Conservation (phyloP, 805 yeast species). For the Candida sithepensis region DNA sequence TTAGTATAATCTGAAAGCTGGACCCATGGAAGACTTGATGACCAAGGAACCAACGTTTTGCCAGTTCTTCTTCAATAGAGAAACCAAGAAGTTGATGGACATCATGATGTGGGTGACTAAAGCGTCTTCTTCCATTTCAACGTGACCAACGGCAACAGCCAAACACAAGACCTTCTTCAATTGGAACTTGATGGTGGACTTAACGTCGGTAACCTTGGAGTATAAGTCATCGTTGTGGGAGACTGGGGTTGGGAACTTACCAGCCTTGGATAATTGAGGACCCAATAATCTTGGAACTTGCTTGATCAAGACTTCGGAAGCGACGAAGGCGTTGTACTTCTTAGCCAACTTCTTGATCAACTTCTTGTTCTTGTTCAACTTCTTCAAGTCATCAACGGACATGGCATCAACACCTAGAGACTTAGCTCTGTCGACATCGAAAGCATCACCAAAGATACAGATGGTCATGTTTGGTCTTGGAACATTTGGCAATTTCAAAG, state of each 20-base stretch:
- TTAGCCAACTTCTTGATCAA: constrained; percentile 99
- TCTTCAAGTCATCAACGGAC: constrained; percentile 99
- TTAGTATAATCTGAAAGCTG: constrained; percentile 99
- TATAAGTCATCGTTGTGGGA: constrained; percentile 98
- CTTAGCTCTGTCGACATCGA: constrained; percentile 99
- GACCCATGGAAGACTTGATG: constrained; percentile 99
- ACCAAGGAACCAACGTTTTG: constrained; percentile 99
- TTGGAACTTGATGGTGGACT: constrained; percentile 99
- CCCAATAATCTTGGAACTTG: constrained; percentile 99
- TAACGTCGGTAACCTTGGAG: constrained; percentile 93
- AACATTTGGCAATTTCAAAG: constrained; percentile 95
- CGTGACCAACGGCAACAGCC: constrained; percentile 99
- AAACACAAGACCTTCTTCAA: constrained; percentile 99
- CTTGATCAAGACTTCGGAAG: constrained; percentile 98
- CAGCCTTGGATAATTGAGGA: constrained; percentile 99
- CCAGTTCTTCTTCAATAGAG: constrained; percentile 99
- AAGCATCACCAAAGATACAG: constrained; percentile 99
- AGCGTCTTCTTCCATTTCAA: constrained; percentile 97
- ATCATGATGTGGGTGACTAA: constrained; percentile 97
- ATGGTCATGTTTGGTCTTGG: constrained; percentile 99
- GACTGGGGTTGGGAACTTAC: constrained; percentile 99
- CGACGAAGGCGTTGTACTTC: constrained; percentile 99
- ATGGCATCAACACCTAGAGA: constrained; percentile 98
- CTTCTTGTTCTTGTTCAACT: constrained; percentile 99
- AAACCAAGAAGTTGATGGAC: constrained; percentile 98